These are phyloP conservation scores for Vaccinium corymbosum DNA, from an alignment of 148 eudicot species.

Conservation along the genomic window DNA sequence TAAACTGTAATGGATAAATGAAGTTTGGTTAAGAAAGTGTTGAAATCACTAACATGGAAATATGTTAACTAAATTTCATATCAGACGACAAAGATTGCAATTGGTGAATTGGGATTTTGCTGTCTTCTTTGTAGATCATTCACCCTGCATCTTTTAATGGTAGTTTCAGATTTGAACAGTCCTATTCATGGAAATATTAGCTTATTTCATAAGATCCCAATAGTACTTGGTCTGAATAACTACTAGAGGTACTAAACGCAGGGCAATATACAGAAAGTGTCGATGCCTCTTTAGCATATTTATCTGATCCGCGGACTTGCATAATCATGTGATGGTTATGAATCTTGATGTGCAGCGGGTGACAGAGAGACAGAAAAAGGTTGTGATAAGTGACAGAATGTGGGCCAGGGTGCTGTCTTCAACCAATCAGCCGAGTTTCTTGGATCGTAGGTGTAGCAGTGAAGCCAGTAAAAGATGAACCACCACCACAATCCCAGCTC, in stretches of 20 bases:
- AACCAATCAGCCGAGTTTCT: conserved; percentile 73
- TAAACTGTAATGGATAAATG: background rate
- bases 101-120: background rate
- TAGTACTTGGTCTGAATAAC: no score
- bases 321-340: background rate
- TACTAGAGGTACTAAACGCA: background rate
- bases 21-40: background rate
- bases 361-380: conserved; percentile 46
- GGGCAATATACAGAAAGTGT: background rate
- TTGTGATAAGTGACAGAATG: conserved; percentile 61
- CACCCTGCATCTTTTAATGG: background rate
- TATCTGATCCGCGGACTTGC: background rate
- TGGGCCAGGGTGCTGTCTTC: conserved; percentile 71
- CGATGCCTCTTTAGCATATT: no score
- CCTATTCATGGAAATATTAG: no score
- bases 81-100: background rate
- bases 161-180: no score
- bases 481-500: conserved; percentile 6
- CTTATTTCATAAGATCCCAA: no score
- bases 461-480: conserved; percentile 32
- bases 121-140: background rate
- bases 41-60: background rate
- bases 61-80: background rate
- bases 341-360: conserved; percentile 32
- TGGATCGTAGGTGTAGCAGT: conserved; percentile 21